Evolutionary conservation across 2,329 filamentous ascomycete genomes (phyloP).

Genomic region (Epichloe sibirici): DNA sequence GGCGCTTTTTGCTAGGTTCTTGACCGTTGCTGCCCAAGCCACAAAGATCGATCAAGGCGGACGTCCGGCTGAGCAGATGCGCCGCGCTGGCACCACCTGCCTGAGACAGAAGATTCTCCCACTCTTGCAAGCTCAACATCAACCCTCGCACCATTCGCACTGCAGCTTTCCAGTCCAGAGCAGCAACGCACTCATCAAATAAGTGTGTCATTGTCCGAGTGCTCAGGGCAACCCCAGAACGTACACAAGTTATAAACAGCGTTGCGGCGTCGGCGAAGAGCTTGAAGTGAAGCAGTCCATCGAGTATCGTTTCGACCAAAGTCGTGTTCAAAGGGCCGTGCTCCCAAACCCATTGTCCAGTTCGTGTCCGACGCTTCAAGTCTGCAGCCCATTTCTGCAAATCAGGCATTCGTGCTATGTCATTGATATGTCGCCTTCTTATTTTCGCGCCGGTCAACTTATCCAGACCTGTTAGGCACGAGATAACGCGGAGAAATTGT

Average conservation of each 20-base stretch:
- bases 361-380: constrained; percentile 13
- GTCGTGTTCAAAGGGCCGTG: constrained; percentile 25
- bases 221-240: constrained; percentile 21
- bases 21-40: constrained; percentile 13
- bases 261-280: constrained; percentile 31
- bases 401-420: constrained; percentile 15
- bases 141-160: constrained; percentile 20
- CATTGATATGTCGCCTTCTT: constrained; percentile 21
- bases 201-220: constrained; percentile 22
- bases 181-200: constrained; percentile 28
- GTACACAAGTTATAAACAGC: constrained; percentile 28
- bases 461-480: constrained; percentile 33
- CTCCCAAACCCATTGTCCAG: constrained; percentile 26
- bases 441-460: constrained; percentile 26
- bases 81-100: constrained; percentile 10
- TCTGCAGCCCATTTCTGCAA: constrained; percentile 19
- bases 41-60: constrained; percentile 25
- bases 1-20: constrained; percentile 5
- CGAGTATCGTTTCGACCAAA: constrained; percentile 33
- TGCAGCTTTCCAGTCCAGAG: constrained; percentile 27
- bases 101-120: constrained; percentile 14
- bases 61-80: constrained; percentile 20
- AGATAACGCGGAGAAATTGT: constrained; percentile 31
- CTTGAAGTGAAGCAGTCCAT: constrained; percentile 35
- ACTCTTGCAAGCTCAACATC: constrained; percentile 13